Conservation (phyloP, 805 yeast species). For the Candida maltosa region DNA sequence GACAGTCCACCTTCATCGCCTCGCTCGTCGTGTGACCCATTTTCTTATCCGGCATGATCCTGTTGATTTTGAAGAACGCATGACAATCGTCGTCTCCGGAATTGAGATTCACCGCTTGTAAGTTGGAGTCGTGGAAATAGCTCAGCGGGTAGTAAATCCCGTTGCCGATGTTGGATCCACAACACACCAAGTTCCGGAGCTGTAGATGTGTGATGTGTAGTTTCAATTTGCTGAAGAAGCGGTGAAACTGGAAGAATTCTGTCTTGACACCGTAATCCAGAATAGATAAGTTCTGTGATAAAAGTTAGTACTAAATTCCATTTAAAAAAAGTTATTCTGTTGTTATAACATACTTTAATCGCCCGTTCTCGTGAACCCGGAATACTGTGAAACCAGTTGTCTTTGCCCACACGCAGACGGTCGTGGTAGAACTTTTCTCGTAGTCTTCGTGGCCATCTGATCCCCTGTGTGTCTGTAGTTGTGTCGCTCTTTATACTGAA, state of each 20-base stretch:
- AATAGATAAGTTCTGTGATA: constrained; percentile 17
- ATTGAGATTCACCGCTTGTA: constrained; percentile 21
- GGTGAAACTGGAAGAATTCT: constrained; percentile 36
- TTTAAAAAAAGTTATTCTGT: neutral
- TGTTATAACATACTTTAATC: constrained; percentile 29
- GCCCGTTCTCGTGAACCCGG: constrained; percentile 32
- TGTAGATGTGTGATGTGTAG: constrained; percentile 57
- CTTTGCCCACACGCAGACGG: constrained; percentile 30
- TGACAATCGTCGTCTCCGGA: constrained; percentile 21
- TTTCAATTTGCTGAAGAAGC: constrained; percentile 40
- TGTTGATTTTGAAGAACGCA: constrained; percentile 32
- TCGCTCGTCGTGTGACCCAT: constrained; percentile 9
- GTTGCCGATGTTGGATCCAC: constrained; percentile 25
- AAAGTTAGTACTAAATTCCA: constrained; percentile 20
- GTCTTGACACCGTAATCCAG: constrained; percentile 18
- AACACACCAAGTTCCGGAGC: constrained; percentile 48
- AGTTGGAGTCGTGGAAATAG: constrained; percentile 25
- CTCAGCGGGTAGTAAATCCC: constrained; percentile 41
- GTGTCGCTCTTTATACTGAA: constrained; percentile 16
- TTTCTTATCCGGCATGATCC: constrained; percentile 28
- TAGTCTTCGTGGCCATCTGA: constrained; percentile 32
- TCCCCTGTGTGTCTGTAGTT: constrained; percentile 32
- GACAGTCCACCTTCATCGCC: constrained; percentile 33
- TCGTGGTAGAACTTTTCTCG: constrained; percentile 29
- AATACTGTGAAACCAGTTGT: constrained; percentile 37